phyloP scores from a whole-genome alignment of 805 yeast genomes.

The Metschnikowia aberdeeniae region DNA sequence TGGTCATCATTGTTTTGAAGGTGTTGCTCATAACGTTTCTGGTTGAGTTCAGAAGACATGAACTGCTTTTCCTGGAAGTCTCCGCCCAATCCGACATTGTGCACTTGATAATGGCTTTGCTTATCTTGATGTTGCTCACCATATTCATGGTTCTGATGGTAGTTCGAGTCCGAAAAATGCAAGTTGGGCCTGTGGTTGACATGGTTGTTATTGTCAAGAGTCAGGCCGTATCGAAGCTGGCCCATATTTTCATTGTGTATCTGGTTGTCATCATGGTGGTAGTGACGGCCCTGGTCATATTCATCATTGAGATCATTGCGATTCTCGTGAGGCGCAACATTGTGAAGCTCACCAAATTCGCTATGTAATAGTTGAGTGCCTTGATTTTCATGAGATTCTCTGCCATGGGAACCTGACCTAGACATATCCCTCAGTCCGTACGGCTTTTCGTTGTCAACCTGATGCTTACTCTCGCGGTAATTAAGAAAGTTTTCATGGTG shows the following conservation, averaged over 20 bases:
- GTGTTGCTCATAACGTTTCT: background rate
- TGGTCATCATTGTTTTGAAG: background rate
- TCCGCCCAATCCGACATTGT: background rate
- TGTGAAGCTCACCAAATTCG: background rate
- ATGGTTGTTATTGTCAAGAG: background rate
- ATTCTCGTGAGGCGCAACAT: background rate
- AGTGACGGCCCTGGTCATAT: background rate
- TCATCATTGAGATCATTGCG: background rate
- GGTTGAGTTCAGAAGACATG: background rate
- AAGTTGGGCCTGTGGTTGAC: background rate
- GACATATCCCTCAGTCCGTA: background rate
- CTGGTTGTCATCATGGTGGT: background rate
- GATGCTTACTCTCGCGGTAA: background rate
- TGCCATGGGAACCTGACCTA: background rate
- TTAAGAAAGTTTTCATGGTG: background rate
- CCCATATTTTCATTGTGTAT: background rate
- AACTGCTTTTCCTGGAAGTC: background rate
- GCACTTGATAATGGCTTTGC: conserved; percentile 1
- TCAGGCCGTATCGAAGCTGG: background rate
- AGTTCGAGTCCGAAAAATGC: background rate
- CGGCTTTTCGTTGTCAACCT: background rate
- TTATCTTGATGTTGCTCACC: conserved; percentile 1
- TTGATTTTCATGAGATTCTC: background rate
- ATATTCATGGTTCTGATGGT: background rate
- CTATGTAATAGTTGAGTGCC: background rate